Base-by-base conservation (phyloP, 345 rosid genomes). In the Erysimum cheiranthoides region DNA sequence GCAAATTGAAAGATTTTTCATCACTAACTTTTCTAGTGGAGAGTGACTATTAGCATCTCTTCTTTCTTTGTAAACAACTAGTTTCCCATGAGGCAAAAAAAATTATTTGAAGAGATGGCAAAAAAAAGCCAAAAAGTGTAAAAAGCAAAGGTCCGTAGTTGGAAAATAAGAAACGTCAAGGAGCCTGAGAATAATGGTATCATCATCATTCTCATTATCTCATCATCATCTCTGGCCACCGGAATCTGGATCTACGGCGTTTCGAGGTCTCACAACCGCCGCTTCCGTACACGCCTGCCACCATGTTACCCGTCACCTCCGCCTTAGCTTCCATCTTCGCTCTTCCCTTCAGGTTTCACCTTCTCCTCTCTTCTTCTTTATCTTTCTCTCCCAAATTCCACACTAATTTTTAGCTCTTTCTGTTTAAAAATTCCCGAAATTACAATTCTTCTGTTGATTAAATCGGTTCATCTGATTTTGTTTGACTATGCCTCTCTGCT, bases 311-410 rank as follows among this genome's bases (percentile, higher is more conserved):
- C 84, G 51, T 43, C 88, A 80, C 34, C 77, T 78, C 76, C 82
- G 71, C 35, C 62, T 80, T 10, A 73, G 71, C 59, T 75, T 73
- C 64, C 83, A 68, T 69, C 81, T 86, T 40, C 86, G 61, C 52
- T 78, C 91, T 73, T 89, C 89, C 66, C 75, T 90, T 78, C 25
- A 88, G 94, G 93, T 89, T 89, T 7, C 47, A 34, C 13, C 25
- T 42, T 12, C 59, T 18, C 35, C 31, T 17, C 12, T 38, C 5
- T 28, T 34, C 27, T 3, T 17, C 6, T 10, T 12, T 21, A 6
- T 10, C 25, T 35, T 12, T 4, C 34, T 42, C 32, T 57, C 39
- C 46, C 64, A 10, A 34, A 27, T 10, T 38, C 30, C 2, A 16
- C 28, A 50, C 31, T 43, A 9, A 3, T 25, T 21, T 38, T 17